These are phyloP conservation scores for Dioszegia hungarica DNA, from an alignment of 768 basidiomycete genomes.

Conservation along the genomic window DNA sequence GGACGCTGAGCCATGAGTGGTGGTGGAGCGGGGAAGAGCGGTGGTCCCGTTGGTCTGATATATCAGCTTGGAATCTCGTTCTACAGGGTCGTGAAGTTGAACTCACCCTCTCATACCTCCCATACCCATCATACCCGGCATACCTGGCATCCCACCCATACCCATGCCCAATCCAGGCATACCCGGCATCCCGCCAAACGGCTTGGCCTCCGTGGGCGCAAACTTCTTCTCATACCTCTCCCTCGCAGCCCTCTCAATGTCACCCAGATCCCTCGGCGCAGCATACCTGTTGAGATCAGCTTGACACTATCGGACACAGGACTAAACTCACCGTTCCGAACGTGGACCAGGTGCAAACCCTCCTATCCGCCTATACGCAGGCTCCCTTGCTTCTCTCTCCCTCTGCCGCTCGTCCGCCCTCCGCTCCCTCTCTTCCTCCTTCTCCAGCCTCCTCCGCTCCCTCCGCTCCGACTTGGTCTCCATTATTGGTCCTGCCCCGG, in stretches of 20 bases:
- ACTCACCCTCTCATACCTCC: background rate
- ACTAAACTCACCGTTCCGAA: constrained; percentile 2
- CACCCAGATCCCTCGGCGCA: background rate
- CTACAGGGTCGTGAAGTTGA: background rate
- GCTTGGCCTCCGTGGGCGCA: background rate
- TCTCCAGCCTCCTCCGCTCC: constrained; percentile 1
- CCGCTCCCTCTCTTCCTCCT: constrained; percentile 8
- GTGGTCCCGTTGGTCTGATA: constrained; percentile 1
- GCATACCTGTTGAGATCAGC: constrained; percentile 9
- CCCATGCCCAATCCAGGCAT: constrained; percentile 1
- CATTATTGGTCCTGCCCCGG: background rate
- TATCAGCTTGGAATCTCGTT: background rate
- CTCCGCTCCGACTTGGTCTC: constrained; percentile 5
- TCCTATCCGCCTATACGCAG: background rate
- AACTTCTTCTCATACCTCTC: constrained; percentile 8
- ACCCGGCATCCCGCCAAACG: background rate
- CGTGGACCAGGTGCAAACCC: background rate
- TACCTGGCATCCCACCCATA: background rate
- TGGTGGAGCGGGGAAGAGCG: constrained; percentile 2
- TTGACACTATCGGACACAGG: background rate
- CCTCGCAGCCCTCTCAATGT: background rate
- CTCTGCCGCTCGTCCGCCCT: background rate
- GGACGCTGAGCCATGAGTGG: constrained; percentile 7
- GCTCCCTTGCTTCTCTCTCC: constrained; percentile 9
- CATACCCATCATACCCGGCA: background rate